Evolutionary conservation across 225 moss, liverwort and hornwort genomes (phyloP).

Genomic region (Neckera pumila): DNA sequence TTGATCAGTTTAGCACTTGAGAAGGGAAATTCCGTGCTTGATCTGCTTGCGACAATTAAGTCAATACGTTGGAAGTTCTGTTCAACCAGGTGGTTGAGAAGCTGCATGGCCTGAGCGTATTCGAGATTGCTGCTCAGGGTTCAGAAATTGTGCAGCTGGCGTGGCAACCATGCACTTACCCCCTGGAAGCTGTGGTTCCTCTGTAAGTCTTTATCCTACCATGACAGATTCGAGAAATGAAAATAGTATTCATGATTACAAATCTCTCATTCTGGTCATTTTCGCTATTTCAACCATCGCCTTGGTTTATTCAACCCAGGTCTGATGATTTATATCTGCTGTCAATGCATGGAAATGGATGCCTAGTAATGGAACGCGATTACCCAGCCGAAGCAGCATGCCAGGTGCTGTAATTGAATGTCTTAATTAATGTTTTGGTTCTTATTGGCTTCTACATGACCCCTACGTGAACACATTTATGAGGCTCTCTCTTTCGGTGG

Average conservation of each 20-base stretch:
- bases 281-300: not conserved
- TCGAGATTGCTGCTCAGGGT: constrained; percentile 16
- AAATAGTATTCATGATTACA: not conserved
- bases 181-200: constrained; percentile 31
- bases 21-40: not conserved
- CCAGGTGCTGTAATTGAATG: constrained; percentile 12
- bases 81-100: constrained; percentile 34
- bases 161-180: constrained; percentile 24
- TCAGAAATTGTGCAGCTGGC: constrained; percentile 19
- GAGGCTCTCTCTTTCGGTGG: not conserved
- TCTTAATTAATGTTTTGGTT: not conserved
- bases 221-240: not conserved
- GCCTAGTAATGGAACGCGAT: constrained; percentile 32
- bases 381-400: constrained; percentile 27
- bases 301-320: constrained; percentile 1
- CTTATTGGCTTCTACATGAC: not conserved
- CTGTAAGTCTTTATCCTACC: constrained; percentile 13
- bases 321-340: constrained; percentile 37
- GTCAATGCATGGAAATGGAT: constrained; percentile 29
- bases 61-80: not conserved
- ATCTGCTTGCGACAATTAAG: not conserved
- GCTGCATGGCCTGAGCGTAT: constrained; percentile 36
- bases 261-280: not conserved
- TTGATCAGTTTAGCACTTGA: not conserved
- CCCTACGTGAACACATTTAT: not conserved